Percentiles rank a stretch among this genome's conserved stretches.
Conservation (phyloP, 768 basidiomycete species). For the Jaapia argillacea region DNA sequence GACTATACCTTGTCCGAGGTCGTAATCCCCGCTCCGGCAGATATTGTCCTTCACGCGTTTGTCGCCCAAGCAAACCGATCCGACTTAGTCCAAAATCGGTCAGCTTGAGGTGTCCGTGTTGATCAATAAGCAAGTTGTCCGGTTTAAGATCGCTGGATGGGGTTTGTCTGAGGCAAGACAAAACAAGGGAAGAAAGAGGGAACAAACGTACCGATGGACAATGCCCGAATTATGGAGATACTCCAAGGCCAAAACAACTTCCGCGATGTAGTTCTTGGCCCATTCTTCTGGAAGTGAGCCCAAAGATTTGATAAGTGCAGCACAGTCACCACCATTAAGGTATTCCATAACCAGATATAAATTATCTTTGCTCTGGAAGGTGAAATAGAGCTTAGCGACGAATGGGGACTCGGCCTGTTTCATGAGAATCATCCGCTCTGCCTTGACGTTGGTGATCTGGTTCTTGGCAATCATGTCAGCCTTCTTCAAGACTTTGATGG, state of each 20-base stretch:
- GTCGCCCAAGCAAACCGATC: slow-evolving; percentile 96
- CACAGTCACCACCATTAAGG: slow-evolving; percentile 96
- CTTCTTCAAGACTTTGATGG: slow-evolving; percentile 99
- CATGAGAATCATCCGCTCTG: slow-evolving; percentile 99
- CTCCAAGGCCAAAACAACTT: slow-evolving; percentile 90
- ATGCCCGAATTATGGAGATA: slow-evolving; percentile 94
- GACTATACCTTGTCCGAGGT: slow-evolving; percentile 44
- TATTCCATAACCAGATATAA: slow-evolving; percentile 99
- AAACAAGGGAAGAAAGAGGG: neutral
- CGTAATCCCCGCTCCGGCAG: slow-evolving; percentile 20
- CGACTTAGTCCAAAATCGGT: slow-evolving; percentile 97
- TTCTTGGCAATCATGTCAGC: slow-evolving; percentile 99
- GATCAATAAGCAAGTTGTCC: slow-evolving; percentile 95
- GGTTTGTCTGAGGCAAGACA: neutral
- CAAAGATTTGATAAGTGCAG: slow-evolving; percentile 92
- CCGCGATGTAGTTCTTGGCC: slow-evolving; percentile 94
- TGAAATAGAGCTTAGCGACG: slow-evolving; percentile 95
- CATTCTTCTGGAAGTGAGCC: slow-evolving; percentile 92
- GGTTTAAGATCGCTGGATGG: slow-evolving; percentile 87
- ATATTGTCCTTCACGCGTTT: slow-evolving; percentile 60
- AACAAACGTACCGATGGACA: slow-evolving; percentile 77
- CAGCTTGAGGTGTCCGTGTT: slow-evolving; percentile 92
- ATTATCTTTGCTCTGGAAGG: slow-evolving; percentile 99
- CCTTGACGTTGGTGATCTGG: slow-evolving; percentile 99
- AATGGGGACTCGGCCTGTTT: slow-evolving; percentile 98